Percentiles rank a stretch among this genome's conserved stretches.
Evolutionary conservation across 2,329 filamentous ascomycete genomes (phyloP).

Genomic region (Diaporthe sp.): DNA sequence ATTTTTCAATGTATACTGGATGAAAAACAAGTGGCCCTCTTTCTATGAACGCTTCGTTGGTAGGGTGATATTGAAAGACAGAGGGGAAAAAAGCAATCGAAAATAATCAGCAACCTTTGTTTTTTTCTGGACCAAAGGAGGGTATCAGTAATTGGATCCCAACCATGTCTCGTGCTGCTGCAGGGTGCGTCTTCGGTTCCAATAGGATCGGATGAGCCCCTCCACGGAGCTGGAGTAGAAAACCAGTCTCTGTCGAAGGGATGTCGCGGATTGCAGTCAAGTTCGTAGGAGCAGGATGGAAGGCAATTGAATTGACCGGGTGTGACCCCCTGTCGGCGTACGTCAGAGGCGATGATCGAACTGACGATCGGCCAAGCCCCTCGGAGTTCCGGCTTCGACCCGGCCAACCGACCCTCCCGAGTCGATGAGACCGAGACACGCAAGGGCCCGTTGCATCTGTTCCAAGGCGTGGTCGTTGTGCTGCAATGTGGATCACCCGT

Average conservation of each 20-base stretch:
- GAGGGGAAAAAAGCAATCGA: neutral
- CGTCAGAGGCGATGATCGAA: conserved; percentile 4
- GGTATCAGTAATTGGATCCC: neutral
- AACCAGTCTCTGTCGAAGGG: neutral
- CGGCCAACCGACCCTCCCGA: neutral
- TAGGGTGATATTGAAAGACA: neutral
- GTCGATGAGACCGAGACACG: neutral
- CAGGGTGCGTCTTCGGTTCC: neutral
- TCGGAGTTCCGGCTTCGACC: neutral
- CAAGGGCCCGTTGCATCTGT: neutral
- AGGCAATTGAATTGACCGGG: neutral
- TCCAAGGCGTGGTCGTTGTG: neutral
- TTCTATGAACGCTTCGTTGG: neutral
- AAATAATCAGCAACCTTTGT: neutral
- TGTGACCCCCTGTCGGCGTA: neutral
- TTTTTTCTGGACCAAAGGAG: neutral
- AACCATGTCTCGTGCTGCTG: neutral
- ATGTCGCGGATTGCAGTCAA: neutral
- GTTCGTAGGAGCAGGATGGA: neutral
- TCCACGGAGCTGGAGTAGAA: too few species aligned
- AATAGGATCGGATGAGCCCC: too few species aligned
- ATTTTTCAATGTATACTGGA: neutral
- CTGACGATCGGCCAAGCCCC: neutral
- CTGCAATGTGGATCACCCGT: neutral
- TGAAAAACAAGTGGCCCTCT: neutral